Base-by-base conservation (phyloP, 2,329 filamentous ascomycete genomes). In the Boeremia exigua region DNA sequence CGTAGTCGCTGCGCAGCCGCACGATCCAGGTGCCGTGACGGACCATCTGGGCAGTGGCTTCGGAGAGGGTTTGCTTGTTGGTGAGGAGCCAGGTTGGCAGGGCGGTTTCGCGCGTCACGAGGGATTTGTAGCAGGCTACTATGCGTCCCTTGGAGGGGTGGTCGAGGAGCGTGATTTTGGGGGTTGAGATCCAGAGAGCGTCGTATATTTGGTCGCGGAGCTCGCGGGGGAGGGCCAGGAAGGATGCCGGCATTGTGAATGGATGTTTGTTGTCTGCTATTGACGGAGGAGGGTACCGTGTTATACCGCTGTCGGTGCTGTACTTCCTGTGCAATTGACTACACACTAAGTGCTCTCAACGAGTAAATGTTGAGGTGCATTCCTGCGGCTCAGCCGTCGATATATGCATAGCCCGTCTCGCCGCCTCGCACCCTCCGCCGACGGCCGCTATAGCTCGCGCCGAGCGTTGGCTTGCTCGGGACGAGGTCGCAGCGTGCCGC, bases 121-220 rank as follows among this genome's bases (percentile, higher is more conserved):
- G 47, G 6, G 47, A 56, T 29, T 43, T 48, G 47, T 56, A 56
- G 46, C 30, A 48, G 7, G 36, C 32, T 28, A 48, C 29, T 9
- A 51, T 51, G 27, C 47, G 53, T 27, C 53, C 53, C 43, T 38
- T 42, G 10, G 53, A 56, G 2, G 53, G 47, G 23, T 51, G 42
- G 37, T 56, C 43, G 1, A 51, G 42, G 4, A 56, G 47, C 1
- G 36, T 32, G 30, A 56, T 51, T 9, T 38, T 50, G 29, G 56
- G 45, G 10, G 40, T 51, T 2, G 17, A 15, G 5, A 6, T 19
- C 53, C 36, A 58, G 3, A 60, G 34, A 7, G 38, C 9, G 17
- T 54, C 32, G 37, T 61, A 57, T 4, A 61, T 45, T 7, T 48
- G 39, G 43, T 59, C 46, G 43, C 58, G 48, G 15, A 63, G 47